Percentiles rank a stretch among this genome's conserved stretches.
Conservation (phyloP, 352 stramenopile species). For the Phytopythium ostracodes region DNA sequence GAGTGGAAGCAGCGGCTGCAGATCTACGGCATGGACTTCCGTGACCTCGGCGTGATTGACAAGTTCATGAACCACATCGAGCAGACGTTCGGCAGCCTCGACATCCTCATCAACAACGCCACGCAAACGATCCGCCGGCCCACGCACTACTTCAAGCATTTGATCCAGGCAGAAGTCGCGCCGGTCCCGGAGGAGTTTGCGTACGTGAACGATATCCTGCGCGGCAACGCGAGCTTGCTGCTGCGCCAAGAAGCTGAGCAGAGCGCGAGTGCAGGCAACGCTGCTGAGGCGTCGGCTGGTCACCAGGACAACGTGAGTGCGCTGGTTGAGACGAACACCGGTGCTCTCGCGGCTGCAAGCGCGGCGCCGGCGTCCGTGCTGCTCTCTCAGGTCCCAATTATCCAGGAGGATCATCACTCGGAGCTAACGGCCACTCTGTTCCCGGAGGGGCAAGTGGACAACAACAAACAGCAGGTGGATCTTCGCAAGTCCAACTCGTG, state of each 20-base stretch:
- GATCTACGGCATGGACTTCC: conserved; percentile 94
- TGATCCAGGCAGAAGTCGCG: conserved; percentile 75
- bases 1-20: conserved; percentile 78
- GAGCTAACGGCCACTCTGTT: conserved; percentile 51
- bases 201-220: conserved; percentile 41
- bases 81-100: conserved; percentile 59
- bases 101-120: conserved; percentile 97
- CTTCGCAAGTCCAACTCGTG: conserved; percentile 93
- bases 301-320: conserved; percentile 14
- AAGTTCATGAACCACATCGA: conserved; percentile 90
- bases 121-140: conserved; percentile 95
- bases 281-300: not conserved
- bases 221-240: conserved; percentile 47
- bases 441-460: conserved; percentile 81
- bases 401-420: conserved; percentile 81
- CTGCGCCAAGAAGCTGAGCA: not conserved
- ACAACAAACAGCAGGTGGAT: conserved; percentile 96
- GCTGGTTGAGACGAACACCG: conserved; percentile 23
- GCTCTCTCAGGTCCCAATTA: conserved; percentile 86
- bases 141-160: conserved; percentile 88
- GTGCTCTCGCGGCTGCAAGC: conserved; percentile 9
- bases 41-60: conserved; percentile 91
- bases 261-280: not conserved
- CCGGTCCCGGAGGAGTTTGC: conserved; percentile 44
- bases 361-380: conserved; percentile 71